phyloP scores from a whole-genome alignment of 768 basidiomycete genomes.

The Hericium erinaceus region DNA sequence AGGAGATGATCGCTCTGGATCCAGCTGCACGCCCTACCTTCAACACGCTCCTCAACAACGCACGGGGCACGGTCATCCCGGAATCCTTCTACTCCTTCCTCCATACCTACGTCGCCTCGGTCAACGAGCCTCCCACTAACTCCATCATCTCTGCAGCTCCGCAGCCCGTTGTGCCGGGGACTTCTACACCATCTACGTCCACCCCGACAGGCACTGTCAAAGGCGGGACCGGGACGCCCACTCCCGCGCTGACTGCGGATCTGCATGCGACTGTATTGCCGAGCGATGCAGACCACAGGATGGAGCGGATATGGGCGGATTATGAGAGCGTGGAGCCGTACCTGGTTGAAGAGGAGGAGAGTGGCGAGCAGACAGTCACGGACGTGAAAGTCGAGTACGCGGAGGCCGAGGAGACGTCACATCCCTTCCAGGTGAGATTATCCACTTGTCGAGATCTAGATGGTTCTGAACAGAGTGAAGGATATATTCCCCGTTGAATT shows the following conservation, averaged over 20 bases:
- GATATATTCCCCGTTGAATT: slow-evolving; percentile 74
- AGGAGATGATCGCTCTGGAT: slow-evolving; percentile 82
- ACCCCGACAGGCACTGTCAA: slow-evolving; percentile 2
- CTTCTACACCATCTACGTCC: slow-evolving; percentile 5
- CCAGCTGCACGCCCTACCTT: slow-evolving; percentile 73
- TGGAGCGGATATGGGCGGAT: slow-evolving; percentile 82
- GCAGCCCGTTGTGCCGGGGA: background rate
- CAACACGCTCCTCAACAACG: slow-evolving; percentile 64
- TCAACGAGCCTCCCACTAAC: slow-evolving; percentile 55
- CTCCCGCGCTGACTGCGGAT: slow-evolving; percentile 5
- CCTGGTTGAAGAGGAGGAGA: slow-evolving; percentile 34
- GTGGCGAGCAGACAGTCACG: slow-evolving; percentile 35
- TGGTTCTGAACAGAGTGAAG: slow-evolving; percentile 23
- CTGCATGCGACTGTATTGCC: slow-evolving; percentile 36
- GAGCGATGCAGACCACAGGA: slow-evolving; percentile 74
- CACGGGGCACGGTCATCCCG: slow-evolving; percentile 75
- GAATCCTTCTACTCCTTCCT: slow-evolving; percentile 94
- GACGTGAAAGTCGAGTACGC: slow-evolving; percentile 51
- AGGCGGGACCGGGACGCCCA: slow-evolving; percentile 5
- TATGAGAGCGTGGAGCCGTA: slow-evolving; percentile 77
- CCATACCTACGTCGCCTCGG: slow-evolving; percentile 76
- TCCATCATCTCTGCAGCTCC: slow-evolving; percentile 27
- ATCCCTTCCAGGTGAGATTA: slow-evolving; percentile 48
- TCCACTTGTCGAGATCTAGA: background rate
- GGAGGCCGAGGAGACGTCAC: slow-evolving; percentile 32